Conservation (phyloP, 306 rosid genomes). For the Phaseolus lunatus region DNA sequence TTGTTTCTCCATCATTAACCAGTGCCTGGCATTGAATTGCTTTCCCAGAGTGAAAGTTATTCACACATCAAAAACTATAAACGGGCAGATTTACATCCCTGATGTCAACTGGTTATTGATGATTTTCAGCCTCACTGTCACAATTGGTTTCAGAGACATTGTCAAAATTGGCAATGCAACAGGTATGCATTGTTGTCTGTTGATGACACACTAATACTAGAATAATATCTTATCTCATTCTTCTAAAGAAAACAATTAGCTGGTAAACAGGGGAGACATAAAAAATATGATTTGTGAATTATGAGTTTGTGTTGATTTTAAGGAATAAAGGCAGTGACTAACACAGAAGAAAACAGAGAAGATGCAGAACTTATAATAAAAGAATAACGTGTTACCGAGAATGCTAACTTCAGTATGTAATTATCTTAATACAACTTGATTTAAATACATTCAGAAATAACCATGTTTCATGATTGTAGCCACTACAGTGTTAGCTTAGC, state of each 20-base stretch:
- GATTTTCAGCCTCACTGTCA: constrained; percentile 77
- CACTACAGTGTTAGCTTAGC: too few species aligned
- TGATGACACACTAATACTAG: background rate
- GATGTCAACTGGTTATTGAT: constrained; percentile 90
- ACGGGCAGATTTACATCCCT: constrained; percentile 88
- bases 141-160: constrained; percentile 67
- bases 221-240: background rate
- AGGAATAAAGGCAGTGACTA: too few species aligned
- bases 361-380: too few species aligned
- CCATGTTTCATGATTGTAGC: too few species aligned
- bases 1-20: constrained; percentile 81
- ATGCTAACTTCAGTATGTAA: too few species aligned
- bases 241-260: background rate
- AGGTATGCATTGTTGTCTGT: constrained; percentile 51
- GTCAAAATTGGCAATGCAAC: constrained; percentile 84
- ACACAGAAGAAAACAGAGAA: too few species aligned
- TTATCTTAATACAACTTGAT: too few species aligned
- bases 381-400: too few species aligned
- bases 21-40: constrained; percentile 83
- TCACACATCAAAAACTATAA: constrained; percentile 79
- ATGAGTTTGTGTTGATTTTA: too few species aligned
- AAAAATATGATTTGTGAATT: background rate
- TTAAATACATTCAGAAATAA: too few species aligned
- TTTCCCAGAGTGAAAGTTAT: constrained; percentile 93
- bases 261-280: constrained; percentile 23